Conservation (phyloP, 805 yeast genomes). For the Kurtzmaniella fragi region DNA sequence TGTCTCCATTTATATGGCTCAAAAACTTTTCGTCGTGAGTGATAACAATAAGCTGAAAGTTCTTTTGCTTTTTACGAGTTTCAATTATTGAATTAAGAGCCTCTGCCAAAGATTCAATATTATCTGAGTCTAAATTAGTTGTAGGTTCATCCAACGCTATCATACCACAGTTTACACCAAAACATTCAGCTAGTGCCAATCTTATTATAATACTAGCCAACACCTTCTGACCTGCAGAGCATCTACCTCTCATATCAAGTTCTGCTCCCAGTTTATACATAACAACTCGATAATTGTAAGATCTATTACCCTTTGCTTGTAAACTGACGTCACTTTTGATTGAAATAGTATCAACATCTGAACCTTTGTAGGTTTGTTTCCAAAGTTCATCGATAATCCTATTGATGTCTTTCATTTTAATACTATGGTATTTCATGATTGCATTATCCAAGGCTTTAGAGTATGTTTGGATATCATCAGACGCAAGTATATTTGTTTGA, state of each 20-base stretch:
- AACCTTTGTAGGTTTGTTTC: slow-evolving; percentile 91
- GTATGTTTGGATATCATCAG: slow-evolving; percentile 77
- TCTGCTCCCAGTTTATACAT: slow-evolving; percentile 92
- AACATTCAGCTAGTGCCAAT: slow-evolving; percentile 89
- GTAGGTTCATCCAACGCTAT: slow-evolving; percentile 98
- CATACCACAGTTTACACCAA: slow-evolving; percentile 92
- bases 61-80: slow-evolving; percentile 68
- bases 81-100: slow-evolving; percentile 74
- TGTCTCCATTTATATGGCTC: slow-evolving; percentile 76
- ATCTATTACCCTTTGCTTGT: slow-evolving; percentile 48
- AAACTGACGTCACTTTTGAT: slow-evolving; percentile 73
- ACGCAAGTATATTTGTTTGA: slow-evolving; percentile 69
- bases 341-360: slow-evolving; percentile 88
- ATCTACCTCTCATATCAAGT: slow-evolving; percentile 95
- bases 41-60: slow-evolving; percentile 91
- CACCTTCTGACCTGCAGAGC: slow-evolving; percentile 97
- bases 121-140: slow-evolving; percentile 86
- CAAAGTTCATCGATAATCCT: slow-evolving; percentile 84
- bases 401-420: slow-evolving; percentile 91
- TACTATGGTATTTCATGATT: slow-evolving; percentile 85
- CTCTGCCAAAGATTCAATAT: slow-evolving; percentile 80
- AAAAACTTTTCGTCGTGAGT: slow-evolving; percentile 95
- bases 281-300: slow-evolving; percentile 89
- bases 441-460: slow-evolving; percentile 86
- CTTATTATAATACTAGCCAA: slow-evolving; percentile 88